phyloP scores from a whole-genome alignment of 345 rosid species.

The Luvunga scandens region DNA sequence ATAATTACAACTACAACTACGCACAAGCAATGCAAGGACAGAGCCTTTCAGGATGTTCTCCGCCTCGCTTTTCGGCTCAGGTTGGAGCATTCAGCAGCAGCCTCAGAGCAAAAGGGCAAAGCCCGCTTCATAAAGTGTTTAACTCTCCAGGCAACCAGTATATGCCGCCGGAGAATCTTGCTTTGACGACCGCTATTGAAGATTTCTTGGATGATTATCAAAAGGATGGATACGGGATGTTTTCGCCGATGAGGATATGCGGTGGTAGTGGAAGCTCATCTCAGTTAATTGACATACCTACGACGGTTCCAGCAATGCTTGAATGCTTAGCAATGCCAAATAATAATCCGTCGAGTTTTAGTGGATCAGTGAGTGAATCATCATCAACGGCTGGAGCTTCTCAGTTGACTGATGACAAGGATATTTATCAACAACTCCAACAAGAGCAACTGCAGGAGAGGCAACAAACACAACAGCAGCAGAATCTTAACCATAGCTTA shows the following conservation, averaged over 20 bases:
- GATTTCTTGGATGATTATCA: slow-evolving; percentile 53
- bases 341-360: slow-evolving; percentile 19
- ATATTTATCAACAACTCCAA: slow-evolving; percentile 40
- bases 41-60: slow-evolving; percentile 36
- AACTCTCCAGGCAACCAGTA: slow-evolving; percentile 43
- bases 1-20: slow-evolving; percentile 12
- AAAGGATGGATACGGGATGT: slow-evolving; percentile 31
- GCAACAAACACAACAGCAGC: slow-evolving; percentile 24
- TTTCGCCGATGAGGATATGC: slow-evolving; percentile 25
- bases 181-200: slow-evolving; percentile 48
- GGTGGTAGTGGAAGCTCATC: slow-evolving; percentile 15
- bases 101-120: slow-evolving; percentile 34
- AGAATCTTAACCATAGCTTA: slow-evolving; percentile 33
- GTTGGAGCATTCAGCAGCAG: slow-evolving; percentile 27
- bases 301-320: slow-evolving; percentile 17
- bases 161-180: slow-evolving; percentile 43
- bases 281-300: slow-evolving; percentile 26
- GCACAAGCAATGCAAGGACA: slow-evolving; percentile 42
- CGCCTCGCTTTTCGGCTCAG: slow-evolving; percentile 39
- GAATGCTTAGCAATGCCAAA: slow-evolving; percentile 33
- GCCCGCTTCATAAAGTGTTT: slow-evolving; percentile 46
- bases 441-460: slow-evolving; percentile 35
- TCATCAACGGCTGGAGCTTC: slow-evolving; percentile 22
- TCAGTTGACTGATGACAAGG: slow-evolving; percentile 30
- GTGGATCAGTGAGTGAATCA: slow-evolving; percentile 24